Percentiles rank a stretch among this genome's conserved stretches.
These are phyloP conservation scores for Suillus tomentosus DNA, from an alignment of 768 basidiomycete species.

Conservation along the genomic window DNA sequence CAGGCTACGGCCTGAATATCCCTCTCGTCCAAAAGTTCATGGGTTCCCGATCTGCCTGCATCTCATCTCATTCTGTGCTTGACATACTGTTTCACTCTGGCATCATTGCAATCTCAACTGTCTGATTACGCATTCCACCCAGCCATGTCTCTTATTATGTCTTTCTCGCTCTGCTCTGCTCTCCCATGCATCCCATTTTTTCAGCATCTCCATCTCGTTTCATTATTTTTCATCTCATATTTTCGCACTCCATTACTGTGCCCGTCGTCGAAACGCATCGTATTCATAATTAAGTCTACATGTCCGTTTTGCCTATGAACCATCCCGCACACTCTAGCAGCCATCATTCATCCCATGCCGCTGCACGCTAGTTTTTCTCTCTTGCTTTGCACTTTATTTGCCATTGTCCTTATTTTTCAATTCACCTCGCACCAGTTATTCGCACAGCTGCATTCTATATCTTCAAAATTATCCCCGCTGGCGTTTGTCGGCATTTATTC, in stretches of 20 bases:
- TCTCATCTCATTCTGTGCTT: constrained; percentile 34
- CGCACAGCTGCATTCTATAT: constrained; percentile 25
- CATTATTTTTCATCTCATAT: constrained; percentile 24
- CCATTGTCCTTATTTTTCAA: constrained; percentile 26
- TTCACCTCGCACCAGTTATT: constrained; percentile 26
- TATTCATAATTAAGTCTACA: constrained; percentile 36
- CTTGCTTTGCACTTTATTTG: constrained; percentile 20
- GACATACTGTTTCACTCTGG: constrained; percentile 38
- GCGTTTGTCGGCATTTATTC: constrained; percentile 32
- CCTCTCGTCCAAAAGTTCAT: not conserved
- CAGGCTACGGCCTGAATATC: constrained; percentile 5
- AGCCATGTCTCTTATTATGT: constrained; percentile 36
- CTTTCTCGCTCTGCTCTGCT: constrained; percentile 42
- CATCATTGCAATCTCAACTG: constrained; percentile 39
- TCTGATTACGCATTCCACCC: constrained; percentile 38
- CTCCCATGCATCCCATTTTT: constrained; percentile 18
- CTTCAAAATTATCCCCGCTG: constrained; percentile 30
- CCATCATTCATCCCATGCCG: constrained; percentile 25
- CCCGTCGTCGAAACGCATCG: constrained; percentile 33
- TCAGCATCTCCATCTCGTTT: constrained; percentile 28
- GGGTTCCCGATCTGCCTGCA: constrained; percentile 18
- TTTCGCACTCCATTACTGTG: constrained; percentile 8
- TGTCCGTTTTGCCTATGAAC: constrained; percentile 35
- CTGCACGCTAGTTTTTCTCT: constrained; percentile 27
- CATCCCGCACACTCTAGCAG: constrained; percentile 19